phyloP scores from a whole-genome alignment of 805 yeast species.

The Candida silvatica region DNA sequence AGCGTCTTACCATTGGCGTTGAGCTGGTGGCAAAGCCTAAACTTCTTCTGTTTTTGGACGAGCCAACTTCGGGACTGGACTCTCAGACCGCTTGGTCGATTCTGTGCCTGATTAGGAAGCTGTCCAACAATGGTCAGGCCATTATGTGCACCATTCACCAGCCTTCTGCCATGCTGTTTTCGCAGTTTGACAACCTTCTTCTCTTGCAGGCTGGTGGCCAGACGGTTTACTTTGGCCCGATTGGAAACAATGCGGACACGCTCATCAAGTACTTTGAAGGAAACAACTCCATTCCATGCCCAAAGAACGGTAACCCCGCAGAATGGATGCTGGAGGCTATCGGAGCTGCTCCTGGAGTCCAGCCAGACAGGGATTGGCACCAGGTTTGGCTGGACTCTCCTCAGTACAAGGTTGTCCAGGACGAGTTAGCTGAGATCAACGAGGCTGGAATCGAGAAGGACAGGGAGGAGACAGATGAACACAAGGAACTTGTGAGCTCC shows the following conservation, averaged over 20 bases:
- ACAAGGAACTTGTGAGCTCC: constrained; percentile 21
- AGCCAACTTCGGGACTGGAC: constrained; percentile 52
- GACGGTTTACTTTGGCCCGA: constrained; percentile 65
- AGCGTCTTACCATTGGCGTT: constrained; percentile 43
- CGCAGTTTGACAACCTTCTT: constrained; percentile 65
- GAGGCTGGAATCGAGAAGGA: constrained; percentile 27
- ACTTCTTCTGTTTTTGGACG: constrained; percentile 43
- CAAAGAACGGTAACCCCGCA: constrained; percentile 63
- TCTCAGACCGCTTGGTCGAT: constrained; percentile 52
- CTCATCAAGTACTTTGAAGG: constrained; percentile 57
- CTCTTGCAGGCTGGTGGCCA: constrained; percentile 59
- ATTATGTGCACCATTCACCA: constrained; percentile 68
- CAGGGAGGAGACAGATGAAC: constrained; percentile 24
- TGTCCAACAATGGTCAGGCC: constrained; percentile 41
- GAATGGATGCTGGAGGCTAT: constrained; percentile 86
- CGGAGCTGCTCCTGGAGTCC: constrained; percentile 72
- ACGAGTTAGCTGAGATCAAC: constrained; percentile 41
- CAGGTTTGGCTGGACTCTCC: constrained; percentile 66
- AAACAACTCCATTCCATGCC: constrained; percentile 58
- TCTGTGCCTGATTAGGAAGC: constrained; percentile 36
- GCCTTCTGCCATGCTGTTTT: constrained; percentile 68
- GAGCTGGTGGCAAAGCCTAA: constrained; percentile 46
- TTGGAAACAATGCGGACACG: constrained; percentile 42
- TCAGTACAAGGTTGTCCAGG: constrained; percentile 46
- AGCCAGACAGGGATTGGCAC: constrained; percentile 55